A percentile compares a stretch with the other conserved stretches of the same genome.
phyloP scores from a whole-genome alignment of 2,329 filamentous ascomycete genomes.

The Pseudocercospora macadamiae region DNA sequence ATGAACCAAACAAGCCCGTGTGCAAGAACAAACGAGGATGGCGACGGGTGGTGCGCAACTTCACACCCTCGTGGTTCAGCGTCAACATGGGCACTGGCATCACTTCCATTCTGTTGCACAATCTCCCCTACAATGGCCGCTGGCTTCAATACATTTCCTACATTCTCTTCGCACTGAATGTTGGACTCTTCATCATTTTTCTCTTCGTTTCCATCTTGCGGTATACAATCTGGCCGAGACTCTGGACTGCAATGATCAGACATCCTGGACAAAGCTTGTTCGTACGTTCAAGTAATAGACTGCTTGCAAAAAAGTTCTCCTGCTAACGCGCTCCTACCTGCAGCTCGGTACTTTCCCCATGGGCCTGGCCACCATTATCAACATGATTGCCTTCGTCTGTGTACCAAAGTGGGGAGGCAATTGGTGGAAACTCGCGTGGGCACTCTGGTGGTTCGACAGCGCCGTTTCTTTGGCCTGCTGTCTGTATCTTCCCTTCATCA shows the following conservation, averaged over 20 bases:
- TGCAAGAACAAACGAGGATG: slow-evolving; percentile 30
- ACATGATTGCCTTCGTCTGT: slow-evolving; percentile 36
- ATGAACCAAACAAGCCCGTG: background rate
- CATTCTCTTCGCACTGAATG: slow-evolving; percentile 64
- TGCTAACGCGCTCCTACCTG: background rate
- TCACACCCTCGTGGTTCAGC: slow-evolving; percentile 37
- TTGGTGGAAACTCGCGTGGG: slow-evolving; percentile 53
- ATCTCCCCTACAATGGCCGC: slow-evolving; percentile 62
- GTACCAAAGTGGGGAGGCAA: slow-evolving; percentile 42
- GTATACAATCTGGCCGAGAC: slow-evolving; percentile 67
- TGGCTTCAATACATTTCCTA: slow-evolving; percentile 66
- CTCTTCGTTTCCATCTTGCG: slow-evolving; percentile 62
- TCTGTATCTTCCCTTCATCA: slow-evolving; percentile 10
- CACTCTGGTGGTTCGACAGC: slow-evolving; percentile 55
- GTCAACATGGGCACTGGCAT: slow-evolving; percentile 67
- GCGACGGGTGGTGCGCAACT: slow-evolving; percentile 36
- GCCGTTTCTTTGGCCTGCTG: slow-evolving; percentile 50
- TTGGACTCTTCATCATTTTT: slow-evolving; percentile 55
- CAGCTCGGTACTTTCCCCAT: slow-evolving; percentile 49
- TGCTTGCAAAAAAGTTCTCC: background rate
- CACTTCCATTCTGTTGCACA: slow-evolving; percentile 63
- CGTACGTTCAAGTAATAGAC: background rate
- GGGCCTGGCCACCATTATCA: slow-evolving; percentile 36
- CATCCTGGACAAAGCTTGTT: slow-evolving; percentile 71
- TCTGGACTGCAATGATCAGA: slow-evolving; percentile 67